Base-by-base conservation (phyloP, 495 filamentous ascomycete species). In the Xylaria palmicola region DNA sequence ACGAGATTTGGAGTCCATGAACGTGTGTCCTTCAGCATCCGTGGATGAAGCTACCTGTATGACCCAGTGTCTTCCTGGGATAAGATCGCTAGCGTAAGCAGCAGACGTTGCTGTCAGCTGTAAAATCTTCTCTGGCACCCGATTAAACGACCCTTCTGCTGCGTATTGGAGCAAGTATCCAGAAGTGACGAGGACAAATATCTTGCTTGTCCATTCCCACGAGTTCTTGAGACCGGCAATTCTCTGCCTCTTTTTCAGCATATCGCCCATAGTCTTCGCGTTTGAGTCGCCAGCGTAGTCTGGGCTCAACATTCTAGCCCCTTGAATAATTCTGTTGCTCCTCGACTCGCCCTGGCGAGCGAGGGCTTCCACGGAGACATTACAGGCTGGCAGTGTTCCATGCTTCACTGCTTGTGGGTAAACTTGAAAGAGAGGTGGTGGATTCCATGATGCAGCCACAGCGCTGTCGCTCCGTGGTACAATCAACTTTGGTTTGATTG, bases 1-100 rank as follows among this genome's bases (percentile, higher is more conserved):
- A 15, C 93, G 74, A n/a, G 86, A 87, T 56, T 83, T 83, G 2
- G 83, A 71, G 49, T 79, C 73, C 4, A 86, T 80, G 10, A 77
- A 62, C 6, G 79, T 75, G n/a, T 73, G 70, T 20, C 81, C 81
- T 29, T 94, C 88, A 9, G 85, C 79, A 19, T 88, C 84, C 5
- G 82, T 83, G 19, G 83, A 80, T 49, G 93, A 88, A n/a, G 89
- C 91, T 13, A 98, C 83, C 66, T 97, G 94, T 51, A 98, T 68
- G 2, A 98, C 94, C 85, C 88, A 97, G 64, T 93, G 94, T 62
- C 88, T 88, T 24, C 94, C 94, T 0, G 93, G 92, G 62, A 98
- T 94, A 3, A 89, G 84, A 74, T 98, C 94, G 65, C 88, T 96
- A 0, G 90, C 94, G 77, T 96, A 98, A 19, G 94, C 94, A 12